These are phyloP conservation scores for Rosellinia necatrix DNA, from an alignment of 2,329 filamentous ascomycete species.

Conservation along the genomic window DNA sequence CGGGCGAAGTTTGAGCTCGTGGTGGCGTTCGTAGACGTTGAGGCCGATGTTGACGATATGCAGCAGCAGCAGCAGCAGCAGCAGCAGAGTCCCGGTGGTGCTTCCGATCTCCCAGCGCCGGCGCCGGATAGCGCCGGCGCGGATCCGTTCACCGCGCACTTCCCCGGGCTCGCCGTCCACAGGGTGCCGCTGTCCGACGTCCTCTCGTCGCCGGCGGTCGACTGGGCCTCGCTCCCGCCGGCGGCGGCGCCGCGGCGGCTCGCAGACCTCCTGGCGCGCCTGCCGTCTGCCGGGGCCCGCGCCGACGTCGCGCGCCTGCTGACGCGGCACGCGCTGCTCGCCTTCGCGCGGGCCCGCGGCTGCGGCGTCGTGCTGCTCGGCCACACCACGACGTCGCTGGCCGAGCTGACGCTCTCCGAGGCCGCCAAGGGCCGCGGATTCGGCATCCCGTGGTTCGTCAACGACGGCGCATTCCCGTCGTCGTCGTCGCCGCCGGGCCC, in stretches of 20 bases:
- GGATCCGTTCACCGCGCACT: constrained; percentile 48
- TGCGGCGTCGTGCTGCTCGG: constrained; percentile 80
- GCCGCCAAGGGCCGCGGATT: constrained; percentile 91
- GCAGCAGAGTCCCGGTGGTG: too few species aligned
- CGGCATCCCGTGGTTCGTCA: constrained; percentile 78
- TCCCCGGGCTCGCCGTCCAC: constrained; percentile 69
- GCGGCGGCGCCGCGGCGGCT: constrained; percentile 44
- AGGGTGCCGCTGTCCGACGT: constrained; percentile 61
- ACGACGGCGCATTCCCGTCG: constrained; percentile 65
- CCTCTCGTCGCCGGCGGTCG: constrained; percentile 44
- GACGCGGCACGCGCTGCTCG: constrained; percentile 71
- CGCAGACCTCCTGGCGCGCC: constrained; percentile 57
- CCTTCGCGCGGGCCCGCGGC: constrained; percentile 60
- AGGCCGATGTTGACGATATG: background rate
- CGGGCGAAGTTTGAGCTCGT: constrained; percentile 62
- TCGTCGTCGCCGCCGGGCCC: too few species aligned
- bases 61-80: background rate
- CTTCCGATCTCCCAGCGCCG: too few species aligned
- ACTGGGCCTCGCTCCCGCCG: constrained; percentile 56
- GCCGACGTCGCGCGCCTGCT: constrained; percentile 75
- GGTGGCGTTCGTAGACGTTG: constrained; percentile 46
- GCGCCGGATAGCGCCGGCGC: too few species aligned
- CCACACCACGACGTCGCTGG: constrained; percentile 84
- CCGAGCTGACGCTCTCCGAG: constrained; percentile 82
- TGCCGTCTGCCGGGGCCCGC: constrained; percentile 75